Base-by-base conservation (phyloP, 805 yeast species). In the Candida sonorensis region DNA sequence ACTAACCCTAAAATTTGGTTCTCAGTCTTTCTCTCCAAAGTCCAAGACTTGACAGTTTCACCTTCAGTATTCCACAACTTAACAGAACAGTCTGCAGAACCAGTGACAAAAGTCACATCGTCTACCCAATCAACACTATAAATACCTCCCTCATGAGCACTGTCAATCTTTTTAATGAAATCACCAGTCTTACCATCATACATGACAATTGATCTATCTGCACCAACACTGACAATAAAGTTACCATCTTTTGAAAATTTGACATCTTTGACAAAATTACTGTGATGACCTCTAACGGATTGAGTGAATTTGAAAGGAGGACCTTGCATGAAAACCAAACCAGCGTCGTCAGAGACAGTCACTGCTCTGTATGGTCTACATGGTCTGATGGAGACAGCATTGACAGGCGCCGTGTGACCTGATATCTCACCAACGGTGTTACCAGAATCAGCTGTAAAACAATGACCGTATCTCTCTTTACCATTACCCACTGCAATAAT, bases 401-500 rank as follows among this genome's bases (percentile, higher is more conserved):
- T 86, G 51, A 90, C 75, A 29, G 72, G 75, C 17, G 85, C 78
- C 12, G 90, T 71, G 54, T 92, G 98, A 16, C 98, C 98, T 30
- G 87, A 77, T 47, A 90, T 80, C 53, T 92, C 97, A 34, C 98
- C 99, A 27, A 92, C 77, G n/a, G 96, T 76, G 59, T 92, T 92
- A 39, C 98, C 98, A 1, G 95, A 73, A 52, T 92, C 99, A 72
- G 81, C 82, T 7, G 95, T 76, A 55, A 90, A 85, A 42, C 94
- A 87, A 45, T 82, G 95, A 6, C 97, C 98, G 51, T 75, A 88
- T 39, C 82, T 72, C 46, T 87, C 96, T 44, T 81, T 81, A 30
- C 97, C 98, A 45, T 83, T 81, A 34, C 98, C 98, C 9, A 88
- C 97, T 1, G 95, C 95, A 51, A 92, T 84, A 32, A 92, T 63